phyloP scores from a whole-genome alignment of 345 rosid species.

The Dovyalis caffra region DNA sequence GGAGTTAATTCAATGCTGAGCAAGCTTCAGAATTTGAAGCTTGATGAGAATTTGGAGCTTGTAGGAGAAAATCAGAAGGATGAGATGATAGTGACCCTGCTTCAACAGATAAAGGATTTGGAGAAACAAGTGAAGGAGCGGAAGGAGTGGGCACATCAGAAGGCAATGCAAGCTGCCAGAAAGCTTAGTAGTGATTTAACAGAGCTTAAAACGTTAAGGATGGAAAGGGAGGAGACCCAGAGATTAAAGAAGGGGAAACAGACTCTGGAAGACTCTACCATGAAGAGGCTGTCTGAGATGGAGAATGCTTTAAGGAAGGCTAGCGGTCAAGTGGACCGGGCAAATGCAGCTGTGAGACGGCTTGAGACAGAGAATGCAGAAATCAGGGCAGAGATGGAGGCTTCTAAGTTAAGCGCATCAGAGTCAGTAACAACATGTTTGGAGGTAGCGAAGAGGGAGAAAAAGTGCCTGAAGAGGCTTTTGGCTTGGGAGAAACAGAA shows the following conservation, averaged over 20 bases:
- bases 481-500: slow-evolving; percentile 83
- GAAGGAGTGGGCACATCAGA: slow-evolving; percentile 94
- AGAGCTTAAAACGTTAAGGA: slow-evolving; percentile 77
- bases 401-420: slow-evolving; percentile 84
- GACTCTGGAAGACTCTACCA: slow-evolving; percentile 72
- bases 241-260: slow-evolving; percentile 80
- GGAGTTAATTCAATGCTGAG: slow-evolving; percentile 55
- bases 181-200: slow-evolving; percentile 75
- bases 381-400: slow-evolving; percentile 92
- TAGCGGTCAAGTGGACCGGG: slow-evolving; percentile 71
- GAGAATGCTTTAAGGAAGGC: slow-evolving; percentile 85
- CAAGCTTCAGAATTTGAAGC: slow-evolving; percentile 73
- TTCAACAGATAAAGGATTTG: slow-evolving; percentile 68
- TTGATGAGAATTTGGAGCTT: slow-evolving; percentile 65
- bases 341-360: slow-evolving; percentile 66
- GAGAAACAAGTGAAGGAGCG: slow-evolving; percentile 80
- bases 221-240: slow-evolving; percentile 83
- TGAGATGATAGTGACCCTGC: slow-evolving; percentile 60
- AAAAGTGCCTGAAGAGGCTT: slow-evolving; percentile 72
- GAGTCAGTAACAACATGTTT: slow-evolving; percentile 67
- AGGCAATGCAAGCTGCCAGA: slow-evolving; percentile 97
- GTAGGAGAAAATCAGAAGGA: slow-evolving; percentile 66
- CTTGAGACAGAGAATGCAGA: slow-evolving; percentile 89
- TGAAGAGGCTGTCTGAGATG: slow-evolving; percentile 77
- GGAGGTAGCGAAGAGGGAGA: slow-evolving; percentile 83